Conservation (phyloP, 306 rosid genomes). For the Dryas alaskensis region DNA sequence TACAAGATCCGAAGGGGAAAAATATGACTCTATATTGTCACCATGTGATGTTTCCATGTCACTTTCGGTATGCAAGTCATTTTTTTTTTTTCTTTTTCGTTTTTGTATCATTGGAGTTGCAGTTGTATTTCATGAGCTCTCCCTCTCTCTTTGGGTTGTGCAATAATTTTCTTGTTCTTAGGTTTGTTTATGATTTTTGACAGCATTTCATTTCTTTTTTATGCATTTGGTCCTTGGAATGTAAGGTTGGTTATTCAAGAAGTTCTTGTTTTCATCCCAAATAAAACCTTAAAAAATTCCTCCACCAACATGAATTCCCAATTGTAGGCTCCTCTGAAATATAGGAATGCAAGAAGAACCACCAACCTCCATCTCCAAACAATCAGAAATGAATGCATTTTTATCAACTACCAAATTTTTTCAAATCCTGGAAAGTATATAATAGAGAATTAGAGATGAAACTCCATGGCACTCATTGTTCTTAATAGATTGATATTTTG, state of each 20-base stretch:
- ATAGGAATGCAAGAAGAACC: background rate
- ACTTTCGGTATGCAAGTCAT: conserved; percentile 58
- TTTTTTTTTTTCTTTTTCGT: conserved; percentile 10
- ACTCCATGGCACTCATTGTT: background rate
- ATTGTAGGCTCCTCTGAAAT: background rate
- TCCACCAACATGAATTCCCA: background rate
- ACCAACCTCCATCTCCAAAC: background rate
- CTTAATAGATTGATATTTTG: background rate
- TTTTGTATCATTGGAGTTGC: background rate
- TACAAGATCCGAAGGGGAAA: conserved; percentile 35
- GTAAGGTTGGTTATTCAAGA: background rate
- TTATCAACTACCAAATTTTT: background rate
- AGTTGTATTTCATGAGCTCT: background rate
- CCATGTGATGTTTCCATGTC: conserved; percentile 75
- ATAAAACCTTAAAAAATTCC: background rate
- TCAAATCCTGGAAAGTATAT: background rate
- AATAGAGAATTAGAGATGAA: background rate
- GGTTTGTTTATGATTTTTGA: background rate
- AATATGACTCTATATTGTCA: conserved; percentile 57
- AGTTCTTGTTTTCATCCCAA: background rate
- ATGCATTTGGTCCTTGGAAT: background rate
- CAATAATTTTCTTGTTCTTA: background rate
- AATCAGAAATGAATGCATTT: background rate
- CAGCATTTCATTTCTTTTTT: background rate
- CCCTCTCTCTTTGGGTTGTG: background rate